Base-by-base conservation (phyloP, 1,139 yeast species). In the Taiozyma sp. region DNA sequence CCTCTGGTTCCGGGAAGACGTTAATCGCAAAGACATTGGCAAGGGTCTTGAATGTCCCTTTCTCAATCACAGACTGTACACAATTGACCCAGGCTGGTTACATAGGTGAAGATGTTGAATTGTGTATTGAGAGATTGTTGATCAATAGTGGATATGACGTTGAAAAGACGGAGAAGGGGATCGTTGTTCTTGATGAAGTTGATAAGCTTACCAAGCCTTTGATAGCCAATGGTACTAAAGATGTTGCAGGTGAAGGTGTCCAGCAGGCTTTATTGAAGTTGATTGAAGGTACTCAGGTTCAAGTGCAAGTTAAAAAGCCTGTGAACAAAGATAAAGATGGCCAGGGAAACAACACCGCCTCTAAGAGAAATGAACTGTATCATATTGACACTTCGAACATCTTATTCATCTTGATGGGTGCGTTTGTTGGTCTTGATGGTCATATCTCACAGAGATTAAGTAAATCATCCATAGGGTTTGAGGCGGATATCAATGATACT, bases 21-120 rank as follows among this genome's bases (percentile, higher is more conserved):
- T 58, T 78, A 28, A 66, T 79, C 41, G 82, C 83, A 1, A 70
- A 74, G 44, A 76, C 81, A 0, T 62, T 79, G 43, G 82, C 83
- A 0, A 67, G 68, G 35, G 66, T 72, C 1, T 58, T 79, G 44
- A 73, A 77, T 42, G 79, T 79, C 22, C 82, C 83, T 4, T 73
- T 77, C 44, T 73, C 80, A 0, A 76, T 79, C 14, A 75, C 79
- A 4, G 83, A 79, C 56, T 79, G 83, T 59, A 79, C 83, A 0
- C 76, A 79, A 44, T 58, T 79, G 54, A 79, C 83, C 0, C 83
- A 79, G 58, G 81, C 83, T 0, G 83, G 83, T 9, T 79, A 79
- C 56, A 76, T 79, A 46, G 83, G 83, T 26, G 83, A 79, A 53
- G 83, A 79, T 61, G 80, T 77, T 14, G 82, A 78, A 52, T 66